A percentile compares a stretch with the other conserved stretches of the same genome.
These are phyloP conservation scores for Saccharomycopsis fodiens DNA, from an alignment of 805 yeast genomes.

Conservation along the genomic window DNA sequence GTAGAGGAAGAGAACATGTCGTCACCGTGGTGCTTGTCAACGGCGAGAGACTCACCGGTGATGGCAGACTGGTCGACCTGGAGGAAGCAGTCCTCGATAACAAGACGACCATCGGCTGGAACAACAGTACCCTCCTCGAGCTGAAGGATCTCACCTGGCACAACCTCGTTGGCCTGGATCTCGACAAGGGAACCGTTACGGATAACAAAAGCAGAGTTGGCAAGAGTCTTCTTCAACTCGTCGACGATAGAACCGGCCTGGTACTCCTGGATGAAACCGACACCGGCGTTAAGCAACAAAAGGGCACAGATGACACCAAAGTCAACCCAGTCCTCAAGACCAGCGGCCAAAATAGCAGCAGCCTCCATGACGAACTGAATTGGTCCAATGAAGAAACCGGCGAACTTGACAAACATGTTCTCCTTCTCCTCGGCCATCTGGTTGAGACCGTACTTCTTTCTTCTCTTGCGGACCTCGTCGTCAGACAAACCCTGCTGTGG, in stretches of 20 bases:
- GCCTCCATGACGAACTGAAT: constrained; percentile 97
- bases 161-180: constrained; percentile 76
- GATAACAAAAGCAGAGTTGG: constrained; percentile 79
- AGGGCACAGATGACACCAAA: constrained; percentile 94
- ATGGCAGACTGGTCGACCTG: constrained; percentile 96
- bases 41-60: constrained; percentile 96
- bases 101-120: constrained; percentile 89
- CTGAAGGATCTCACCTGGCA: constrained; percentile 91
- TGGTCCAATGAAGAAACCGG: constrained; percentile 89
- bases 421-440: constrained; percentile 88
- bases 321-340: constrained; percentile 97
- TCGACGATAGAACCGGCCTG: constrained; percentile 98
- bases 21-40: constrained; percentile 86
- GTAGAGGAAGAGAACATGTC: constrained; percentile 86
- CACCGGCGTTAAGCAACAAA: constrained; percentile 77
- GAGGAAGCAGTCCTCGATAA: constrained; percentile 75
- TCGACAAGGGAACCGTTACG: constrained; percentile 76
- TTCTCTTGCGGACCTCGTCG: constrained; percentile 73
- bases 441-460: constrained; percentile 86
- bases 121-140: constrained; percentile 90
- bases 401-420: constrained; percentile 69
- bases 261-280: constrained; percentile 95
- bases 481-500: constrained; percentile 67
- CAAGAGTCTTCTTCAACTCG: constrained; percentile 90
- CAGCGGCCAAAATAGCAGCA: constrained; percentile 92